Evolutionary conservation across 257 asterid species (phyloP), one percentile per base, ranked within the genome.

Genomic region (Salvia rosmarinus): DNA sequence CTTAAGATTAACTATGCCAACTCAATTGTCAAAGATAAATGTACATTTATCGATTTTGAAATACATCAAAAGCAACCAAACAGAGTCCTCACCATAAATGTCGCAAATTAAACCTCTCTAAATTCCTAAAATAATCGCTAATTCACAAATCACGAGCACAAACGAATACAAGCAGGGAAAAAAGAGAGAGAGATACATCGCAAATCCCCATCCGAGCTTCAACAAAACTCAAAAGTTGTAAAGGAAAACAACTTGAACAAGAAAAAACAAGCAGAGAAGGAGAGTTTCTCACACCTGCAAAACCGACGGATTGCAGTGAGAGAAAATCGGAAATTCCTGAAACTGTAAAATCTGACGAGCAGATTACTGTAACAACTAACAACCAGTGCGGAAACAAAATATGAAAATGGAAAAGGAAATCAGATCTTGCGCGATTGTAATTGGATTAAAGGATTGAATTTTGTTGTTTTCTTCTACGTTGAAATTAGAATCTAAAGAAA

Each of bases 401-500:
- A 9, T 9, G 40, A 42, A 42, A 32, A 54, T 16, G 19, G 35
- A 67, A 57, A 47, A 17, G n/a, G 49, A 9, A 78, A 61, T 74
- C 72, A 51, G 51, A 75, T 66, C 73, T 51, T 6, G 54, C 16
- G 58, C 58, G 82, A 72, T 68, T 77, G 28, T 43, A 42, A 64
- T 60, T 58, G 71, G 82, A 71, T 77, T 56, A 55, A 74, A 65
- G 32, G 68, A 67, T 62, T 74, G 73, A 59, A 44, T 17, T 67
- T 64, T 49, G 47, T 72, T 71, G 37, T 66, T 72, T 71, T 78
- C 72, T 72, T 73, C 82, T 64, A 72, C 60, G 79, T 56, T 65
- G 78, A 72, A 65, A 3, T 30, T 16, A 35, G 17, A 71, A 75
- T 54, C 47, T 21, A 13, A 60, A 46, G 6, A 54, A 51, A 55